These are phyloP conservation scores for Hypoxylon sp. DNA, from an alignment of 2,329 filamentous ascomycete species.

Conservation along the genomic window DNA sequence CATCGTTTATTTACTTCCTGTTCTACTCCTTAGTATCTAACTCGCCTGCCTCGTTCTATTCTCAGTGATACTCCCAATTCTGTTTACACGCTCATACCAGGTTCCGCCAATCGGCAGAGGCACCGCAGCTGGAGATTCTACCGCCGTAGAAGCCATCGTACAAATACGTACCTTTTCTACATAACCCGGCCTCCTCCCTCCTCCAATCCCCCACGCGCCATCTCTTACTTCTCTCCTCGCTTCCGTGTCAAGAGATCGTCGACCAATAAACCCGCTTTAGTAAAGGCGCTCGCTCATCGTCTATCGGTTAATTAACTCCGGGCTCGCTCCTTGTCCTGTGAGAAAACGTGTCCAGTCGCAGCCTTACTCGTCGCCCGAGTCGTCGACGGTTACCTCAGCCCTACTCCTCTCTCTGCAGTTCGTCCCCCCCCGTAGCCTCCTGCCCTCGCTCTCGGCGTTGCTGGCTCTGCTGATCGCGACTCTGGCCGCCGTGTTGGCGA, in stretches of 20 bases:
- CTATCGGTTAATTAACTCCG: constrained; percentile 26
- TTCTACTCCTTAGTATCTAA: background rate
- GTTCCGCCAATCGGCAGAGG: background rate
- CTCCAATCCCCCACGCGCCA: constrained; percentile 32
- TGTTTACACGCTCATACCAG: background rate
- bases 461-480: constrained; percentile 30
- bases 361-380: constrained; percentile 20
- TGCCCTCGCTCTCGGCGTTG: constrained; percentile 20
- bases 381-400: constrained; percentile 34
- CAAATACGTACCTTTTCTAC: constrained; percentile 13
- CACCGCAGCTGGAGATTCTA: constrained; percentile 8
- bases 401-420: constrained; percentile 34
- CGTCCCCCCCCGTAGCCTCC: constrained; percentile 22
- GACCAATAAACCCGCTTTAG: constrained; percentile 31
- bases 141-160: constrained; percentile 13
- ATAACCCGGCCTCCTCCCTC: constrained; percentile 19
- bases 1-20: constrained; percentile 10
- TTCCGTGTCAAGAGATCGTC: constrained; percentile 27
- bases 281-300: constrained; percentile 15
- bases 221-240: constrained; percentile 25
- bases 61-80: background rate
- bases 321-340: constrained; percentile 13
- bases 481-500: constrained; percentile 28
- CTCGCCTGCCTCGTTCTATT: constrained; percentile 1
- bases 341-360: constrained; percentile 29